Conservation (phyloP, 2,329 filamentous ascomycete genomes). For the Aspergillus latus region DNA sequence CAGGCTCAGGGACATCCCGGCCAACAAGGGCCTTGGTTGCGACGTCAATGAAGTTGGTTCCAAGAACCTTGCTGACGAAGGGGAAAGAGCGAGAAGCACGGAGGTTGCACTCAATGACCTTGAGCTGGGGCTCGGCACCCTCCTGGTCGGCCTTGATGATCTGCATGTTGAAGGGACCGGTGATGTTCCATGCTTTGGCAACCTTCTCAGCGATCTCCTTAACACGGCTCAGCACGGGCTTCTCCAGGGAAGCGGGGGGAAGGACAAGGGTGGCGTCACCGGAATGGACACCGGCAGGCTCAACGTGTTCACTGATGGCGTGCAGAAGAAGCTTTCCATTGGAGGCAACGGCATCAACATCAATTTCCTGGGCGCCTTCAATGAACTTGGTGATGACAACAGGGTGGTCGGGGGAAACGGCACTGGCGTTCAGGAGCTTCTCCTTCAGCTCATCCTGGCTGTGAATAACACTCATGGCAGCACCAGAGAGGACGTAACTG, state of each 20-base stretch:
- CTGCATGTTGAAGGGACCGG: slow-evolving; percentile 99
- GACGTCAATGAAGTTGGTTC: slow-evolving; percentile 93
- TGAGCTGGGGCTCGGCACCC: slow-evolving; percentile 73
- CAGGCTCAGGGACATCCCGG: slow-evolving; percentile 77
- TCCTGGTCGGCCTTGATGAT: slow-evolving; percentile 90
- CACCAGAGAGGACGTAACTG: slow-evolving; percentile 92
- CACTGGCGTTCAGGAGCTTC: slow-evolving; percentile 86
- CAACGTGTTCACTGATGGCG: slow-evolving; percentile 91
- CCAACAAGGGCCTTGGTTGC: slow-evolving; percentile 90
- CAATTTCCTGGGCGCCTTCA: slow-evolving; percentile 92
- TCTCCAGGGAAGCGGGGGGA: slow-evolving; percentile 77
- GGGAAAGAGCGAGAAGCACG: slow-evolving; percentile 97
- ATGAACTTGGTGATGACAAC: slow-evolving; percentile 99
- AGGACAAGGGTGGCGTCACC: slow-evolving; percentile 94
- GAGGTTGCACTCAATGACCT: slow-evolving; percentile 98
- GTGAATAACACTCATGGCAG: slow-evolving; percentile 96
- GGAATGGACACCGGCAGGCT: slow-evolving; percentile 96
- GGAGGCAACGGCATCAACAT: slow-evolving; percentile 89
- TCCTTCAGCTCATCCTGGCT: slow-evolving; percentile 87
- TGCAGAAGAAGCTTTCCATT: slow-evolving; percentile 85
- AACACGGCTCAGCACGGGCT: slow-evolving; percentile 74
- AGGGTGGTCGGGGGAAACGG: slow-evolving; percentile 92
- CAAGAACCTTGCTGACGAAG: slow-evolving; percentile 95
- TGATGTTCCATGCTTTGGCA: slow-evolving; percentile 94
- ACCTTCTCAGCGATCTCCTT: slow-evolving; percentile 97